Conservation (phyloP, 2,329 filamentous ascomycete species). For the Westerdykella ornata region DNA sequence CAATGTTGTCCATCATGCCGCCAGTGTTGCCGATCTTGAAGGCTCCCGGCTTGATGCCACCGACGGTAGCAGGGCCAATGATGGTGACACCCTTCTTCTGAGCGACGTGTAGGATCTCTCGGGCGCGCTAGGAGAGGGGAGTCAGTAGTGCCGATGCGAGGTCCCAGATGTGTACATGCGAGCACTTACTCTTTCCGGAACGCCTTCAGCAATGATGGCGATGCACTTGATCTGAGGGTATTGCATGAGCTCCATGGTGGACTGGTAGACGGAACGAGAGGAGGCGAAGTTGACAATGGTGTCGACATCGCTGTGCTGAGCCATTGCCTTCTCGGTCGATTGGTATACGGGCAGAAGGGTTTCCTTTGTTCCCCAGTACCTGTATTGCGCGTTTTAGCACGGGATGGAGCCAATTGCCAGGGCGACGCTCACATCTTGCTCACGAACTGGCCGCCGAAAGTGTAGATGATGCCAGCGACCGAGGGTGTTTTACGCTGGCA, state of each 20-base stretch:
- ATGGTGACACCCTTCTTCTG: constrained; percentile 99
- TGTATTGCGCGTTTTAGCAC: constrained; percentile 22
- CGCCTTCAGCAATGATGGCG: constrained; percentile 98
- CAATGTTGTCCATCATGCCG: constrained; percentile 99
- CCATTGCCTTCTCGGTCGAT: constrained; percentile 81
- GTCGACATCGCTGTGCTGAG: constrained; percentile 95
- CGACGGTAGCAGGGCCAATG: constrained; percentile 95
- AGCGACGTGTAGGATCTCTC: constrained; percentile 94
- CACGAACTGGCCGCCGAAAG: constrained; percentile 98
- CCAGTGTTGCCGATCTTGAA: constrained; percentile 99
- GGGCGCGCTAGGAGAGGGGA: constrained; percentile 62
- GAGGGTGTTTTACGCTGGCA: constrained; percentile 97
- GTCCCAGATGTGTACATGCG: background rate
- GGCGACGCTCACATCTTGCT: constrained; percentile 79
- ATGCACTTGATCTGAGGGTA: constrained; percentile 96
- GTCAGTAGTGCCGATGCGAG: constrained; percentile 1
- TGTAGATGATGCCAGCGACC: constrained; percentile 99
- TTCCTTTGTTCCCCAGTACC: constrained; percentile 99
- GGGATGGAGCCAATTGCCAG: constrained; percentile 11
- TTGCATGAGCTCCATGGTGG: constrained; percentile 98
- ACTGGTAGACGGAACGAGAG: constrained; percentile 96
- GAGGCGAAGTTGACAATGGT: constrained; percentile 99
- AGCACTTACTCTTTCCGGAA: constrained; percentile 80
- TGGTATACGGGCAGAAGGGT: constrained; percentile 98
- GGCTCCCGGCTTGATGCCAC: constrained; percentile 97